Conservation (phyloP, 345 rosid genomes). For the Euphorbia peplus region DNA sequence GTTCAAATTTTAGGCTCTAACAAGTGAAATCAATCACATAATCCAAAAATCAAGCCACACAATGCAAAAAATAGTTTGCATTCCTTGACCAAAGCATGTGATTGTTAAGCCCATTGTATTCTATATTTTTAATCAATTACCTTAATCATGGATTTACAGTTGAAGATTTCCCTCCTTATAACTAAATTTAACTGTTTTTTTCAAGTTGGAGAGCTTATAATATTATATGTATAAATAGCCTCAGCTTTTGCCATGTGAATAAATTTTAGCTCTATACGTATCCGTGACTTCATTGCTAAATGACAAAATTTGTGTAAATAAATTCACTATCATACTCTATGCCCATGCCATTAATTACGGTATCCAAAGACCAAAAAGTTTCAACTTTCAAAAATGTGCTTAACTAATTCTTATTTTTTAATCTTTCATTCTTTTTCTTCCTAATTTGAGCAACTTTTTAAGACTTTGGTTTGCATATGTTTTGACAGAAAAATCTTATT, state of each 20-base stretch:
- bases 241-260: constrained; percentile 24
- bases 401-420: neutral
- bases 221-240: neutral
- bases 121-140: too few relatives aligned
- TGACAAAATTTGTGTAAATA: constrained; percentile 21
- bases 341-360: constrained; percentile 35
- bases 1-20: too few relatives aligned
- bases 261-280: constrained; percentile 5
- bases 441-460: constrained; percentile 21
- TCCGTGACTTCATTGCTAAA: constrained; percentile 36
- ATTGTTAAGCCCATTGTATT: neutral
- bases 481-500: neutral
- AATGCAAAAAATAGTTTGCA: neutral
- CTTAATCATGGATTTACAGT: neutral
- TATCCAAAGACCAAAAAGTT: constrained; percentile 22
- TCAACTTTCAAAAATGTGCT: neutral
- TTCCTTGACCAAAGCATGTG: neutral
- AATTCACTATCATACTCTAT: neutral
- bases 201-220: neutral
- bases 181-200: neutral
- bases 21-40: neutral
- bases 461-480: neutral
- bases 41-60: neutral
- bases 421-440: constrained; percentile 7
- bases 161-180: neutral